Evolutionary conservation across 148 eudicot genomes (phyloP), one percentile per base, ranked within the genome.

Genomic region (Nyssa sinensis): DNA sequence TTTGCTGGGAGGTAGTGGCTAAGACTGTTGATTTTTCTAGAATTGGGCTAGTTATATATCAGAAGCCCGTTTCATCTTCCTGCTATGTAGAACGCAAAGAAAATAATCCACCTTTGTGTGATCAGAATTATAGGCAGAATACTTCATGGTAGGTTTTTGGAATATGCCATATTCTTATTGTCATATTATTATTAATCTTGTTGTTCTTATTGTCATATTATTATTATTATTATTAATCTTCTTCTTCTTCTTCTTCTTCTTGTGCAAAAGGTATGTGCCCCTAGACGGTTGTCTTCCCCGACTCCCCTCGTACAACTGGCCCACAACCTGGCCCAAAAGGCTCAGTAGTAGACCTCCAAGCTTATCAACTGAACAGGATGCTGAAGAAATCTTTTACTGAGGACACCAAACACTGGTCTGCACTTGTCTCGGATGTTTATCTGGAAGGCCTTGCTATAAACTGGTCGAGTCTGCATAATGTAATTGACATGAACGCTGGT

Each of bases 401-500:
- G 66, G 97, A 93, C 78, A 93, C 91, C 32, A 84, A 74, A 75
- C 88, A 86, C 74, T 91, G 97, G 98, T 77, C 87, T 47, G 77
- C 86, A 31, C 79, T 93, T 47, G 98, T 95, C 31, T 76, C 91
- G 32, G 90, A 91, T 14, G 83, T 89, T 60, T 95, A 95, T 77
- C 61, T 88, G 55, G 81, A 79, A 76, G 81, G 83, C 69, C 89
- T 89, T 62, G 82, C 81, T 64, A 78, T 95, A 53, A 83, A 89
- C 75, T 95, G 98, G 99, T 67, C 93, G 44, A 80, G 67, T n/a
- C 84, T 93, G 78, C 86, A 98, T 47, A 95, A 95, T 74, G 97
- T 90, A 8, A 91, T 95, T 98, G 99, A 95, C 77, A 93, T 93
- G 98, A 95, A 89, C 77, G 93, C 99, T 63, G 85, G 88, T 80